Base-by-base conservation (phyloP, 108 stramenopile genomes). In the Aurantiochytrium sp. region DNA sequence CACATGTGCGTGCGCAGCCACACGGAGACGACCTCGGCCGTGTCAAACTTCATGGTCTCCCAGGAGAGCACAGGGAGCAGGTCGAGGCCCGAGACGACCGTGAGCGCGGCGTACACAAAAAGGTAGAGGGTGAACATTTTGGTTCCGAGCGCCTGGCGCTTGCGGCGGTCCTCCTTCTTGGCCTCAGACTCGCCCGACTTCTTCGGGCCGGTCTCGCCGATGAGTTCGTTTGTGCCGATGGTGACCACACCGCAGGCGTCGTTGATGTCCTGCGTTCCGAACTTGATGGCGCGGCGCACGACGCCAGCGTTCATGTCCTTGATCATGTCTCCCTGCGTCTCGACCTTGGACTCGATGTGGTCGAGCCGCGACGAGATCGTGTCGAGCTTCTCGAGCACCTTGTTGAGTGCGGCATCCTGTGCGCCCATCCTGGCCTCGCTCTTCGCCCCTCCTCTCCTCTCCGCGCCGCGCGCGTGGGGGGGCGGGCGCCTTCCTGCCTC, bases 191-290 rank as follows among this genome's bases (percentile, higher is more conserved):
- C 64, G 23, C 35, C 42, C 10, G 35, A 10, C 35, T 28, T 35
- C 1, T 28, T 28, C 42, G 64, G 64, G 35, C 64, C 64, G 64
- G 21, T 69, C 42, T 69, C 76, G 45, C 76, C 76, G 28, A 83
- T 47, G 28, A 83, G 76, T 45, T 83, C 76, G 51, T 53, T 53
- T 43, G 45, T 47, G 49, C 76, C 76, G n/a, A 83, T 45, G 10
- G 76, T 25, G 76, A 83, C 76, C 10, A 83, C 76, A 12, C 76
- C 76, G 76, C 76, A 83, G 6, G 76, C 76, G 25, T 83, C 76
- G 45, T 53, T 53, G n/a, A 83, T 53, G 51, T 83, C 76, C 23
- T 83, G 18, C 10, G 76, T 83, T 10, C 76, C 76, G 23, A 83
- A 83, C 25, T 53, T 47, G 49, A 83, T 83, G 18, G 51, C 76